phyloP scores from a whole-genome alignment of 2,329 filamentous ascomycete genomes.

The Geosmithia flava region DNA sequence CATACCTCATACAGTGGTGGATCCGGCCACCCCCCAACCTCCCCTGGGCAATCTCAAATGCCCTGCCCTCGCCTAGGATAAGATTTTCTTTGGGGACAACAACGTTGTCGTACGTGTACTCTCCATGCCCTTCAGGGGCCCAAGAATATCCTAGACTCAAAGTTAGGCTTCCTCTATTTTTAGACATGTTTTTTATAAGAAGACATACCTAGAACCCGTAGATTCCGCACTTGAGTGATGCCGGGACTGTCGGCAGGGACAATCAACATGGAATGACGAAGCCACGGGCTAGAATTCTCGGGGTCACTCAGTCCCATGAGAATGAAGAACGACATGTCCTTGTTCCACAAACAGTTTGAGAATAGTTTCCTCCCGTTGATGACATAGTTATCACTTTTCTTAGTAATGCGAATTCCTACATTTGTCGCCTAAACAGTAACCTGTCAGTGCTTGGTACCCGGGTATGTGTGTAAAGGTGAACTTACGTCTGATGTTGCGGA shows the following conservation, averaged over 20 bases:
- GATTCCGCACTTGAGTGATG: slow-evolving; percentile 75
- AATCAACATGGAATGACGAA: slow-evolving; percentile 79
- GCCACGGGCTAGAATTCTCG: slow-evolving; percentile 59
- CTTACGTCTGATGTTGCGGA: slow-evolving; percentile 59
- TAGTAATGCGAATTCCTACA: slow-evolving; percentile 64
- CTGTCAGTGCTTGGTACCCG: not conserved
- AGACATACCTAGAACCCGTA: slow-evolving; percentile 58
- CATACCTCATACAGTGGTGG: slow-evolving; percentile 84
- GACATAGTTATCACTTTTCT: slow-evolving; percentile 72
- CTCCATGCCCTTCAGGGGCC: slow-evolving; percentile 84
- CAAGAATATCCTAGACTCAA: slow-evolving; percentile 60
- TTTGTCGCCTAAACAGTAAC: slow-evolving; percentile 53
- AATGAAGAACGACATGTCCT: slow-evolving; percentile 76
- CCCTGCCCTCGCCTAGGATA: slow-evolving; percentile 73
- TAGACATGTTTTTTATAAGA: not conserved
- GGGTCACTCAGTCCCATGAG: slow-evolving; percentile 83
- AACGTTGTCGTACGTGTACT: slow-evolving; percentile 75
- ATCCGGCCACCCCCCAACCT: slow-evolving; percentile 86
- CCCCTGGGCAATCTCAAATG: slow-evolving; percentile 90
- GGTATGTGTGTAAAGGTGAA: not conserved
- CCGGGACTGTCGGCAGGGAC: slow-evolving; percentile 67
- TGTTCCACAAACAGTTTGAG: slow-evolving; percentile 77
- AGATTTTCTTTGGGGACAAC: slow-evolving; percentile 68
- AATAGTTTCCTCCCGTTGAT: slow-evolving; percentile 94
- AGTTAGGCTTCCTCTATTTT: not conserved